Conservation (phyloP, 306 rosid genomes). For the Canavalia gladiata region DNA sequence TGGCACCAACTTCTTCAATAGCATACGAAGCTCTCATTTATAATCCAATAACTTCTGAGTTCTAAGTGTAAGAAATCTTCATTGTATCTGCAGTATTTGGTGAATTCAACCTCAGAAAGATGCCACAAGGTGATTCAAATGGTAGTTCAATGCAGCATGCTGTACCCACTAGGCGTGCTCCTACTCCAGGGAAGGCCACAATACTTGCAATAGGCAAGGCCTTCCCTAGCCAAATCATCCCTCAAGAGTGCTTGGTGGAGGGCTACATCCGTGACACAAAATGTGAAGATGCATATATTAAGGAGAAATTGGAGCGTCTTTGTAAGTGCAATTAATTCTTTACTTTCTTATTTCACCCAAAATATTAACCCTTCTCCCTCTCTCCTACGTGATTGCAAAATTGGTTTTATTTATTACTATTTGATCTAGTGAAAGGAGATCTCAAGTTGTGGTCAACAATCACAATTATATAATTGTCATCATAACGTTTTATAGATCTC, state of each 20-base stretch:
- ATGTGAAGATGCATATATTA: constrained; percentile 72
- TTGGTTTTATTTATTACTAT: not conserved
- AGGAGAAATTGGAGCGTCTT: constrained; percentile 87
- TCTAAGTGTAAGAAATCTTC: constrained; percentile 42
- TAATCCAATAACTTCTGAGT: constrained; percentile 31
- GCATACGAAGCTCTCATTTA: constrained; percentile 53
- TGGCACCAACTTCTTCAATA: constrained; percentile 73
- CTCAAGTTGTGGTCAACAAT: not conserved
- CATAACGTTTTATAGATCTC: not conserved
- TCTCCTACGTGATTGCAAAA: not conserved
- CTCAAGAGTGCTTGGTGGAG: constrained; percentile 95
- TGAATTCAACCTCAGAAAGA: constrained; percentile 41
- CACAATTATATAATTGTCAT: not conserved
- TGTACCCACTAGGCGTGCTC: constrained; percentile 55
- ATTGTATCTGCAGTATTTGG: constrained; percentile 29
- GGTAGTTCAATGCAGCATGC: constrained; percentile 40
- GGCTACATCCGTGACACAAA: constrained; percentile 93
- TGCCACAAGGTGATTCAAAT: constrained; percentile 61
- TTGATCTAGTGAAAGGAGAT: not conserved
- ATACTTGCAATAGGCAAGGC: constrained; percentile 93
- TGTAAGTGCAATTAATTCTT: constrained; percentile 65
- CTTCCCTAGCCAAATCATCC: constrained; percentile 87
- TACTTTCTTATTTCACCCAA: not conserved
- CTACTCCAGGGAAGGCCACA: constrained; percentile 79
- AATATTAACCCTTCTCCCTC: constrained; percentile 6